A percentile compares a stretch with the other conserved stretches of the same genome.
These are phyloP conservation scores for Hyparrhenia diplandra DNA, from an alignment of 176 grass and related monocot genomes.

Conservation along the genomic window DNA sequence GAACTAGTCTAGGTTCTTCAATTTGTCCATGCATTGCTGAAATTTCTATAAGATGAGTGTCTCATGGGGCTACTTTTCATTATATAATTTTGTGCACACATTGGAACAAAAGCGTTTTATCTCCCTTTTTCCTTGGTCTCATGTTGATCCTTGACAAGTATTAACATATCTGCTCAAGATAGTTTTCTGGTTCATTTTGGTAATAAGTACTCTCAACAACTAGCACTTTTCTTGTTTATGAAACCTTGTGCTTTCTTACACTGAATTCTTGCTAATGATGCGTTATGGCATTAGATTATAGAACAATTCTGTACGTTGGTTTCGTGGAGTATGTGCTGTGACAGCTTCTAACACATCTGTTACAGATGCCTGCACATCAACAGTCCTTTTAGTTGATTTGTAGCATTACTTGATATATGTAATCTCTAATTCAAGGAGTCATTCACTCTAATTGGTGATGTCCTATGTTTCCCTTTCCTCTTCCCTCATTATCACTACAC, in stretches of 20 bases:
- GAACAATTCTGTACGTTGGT: neutral
- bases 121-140: neutral
- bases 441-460: neutral
- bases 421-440: neutral
- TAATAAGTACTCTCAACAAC: neutral
- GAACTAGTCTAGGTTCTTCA: neutral
- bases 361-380: neutral
- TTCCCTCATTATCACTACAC: neutral
- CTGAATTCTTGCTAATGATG: neutral
- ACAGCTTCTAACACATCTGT: neutral
- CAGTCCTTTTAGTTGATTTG: neutral
- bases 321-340: neutral
- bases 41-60: constrained; percentile 7
- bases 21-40: neutral
- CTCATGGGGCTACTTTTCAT: neutral
- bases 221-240: neutral
- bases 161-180: neutral
- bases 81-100: neutral
- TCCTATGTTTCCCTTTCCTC: neutral
- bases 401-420: neutral
- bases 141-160: neutral
- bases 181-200: neutral
- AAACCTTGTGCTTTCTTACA: neutral
- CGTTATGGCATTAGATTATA: neutral
- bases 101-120: neutral